Conservation (phyloP, 257 asterid genomes). For the Jacaranda copaia region DNA sequence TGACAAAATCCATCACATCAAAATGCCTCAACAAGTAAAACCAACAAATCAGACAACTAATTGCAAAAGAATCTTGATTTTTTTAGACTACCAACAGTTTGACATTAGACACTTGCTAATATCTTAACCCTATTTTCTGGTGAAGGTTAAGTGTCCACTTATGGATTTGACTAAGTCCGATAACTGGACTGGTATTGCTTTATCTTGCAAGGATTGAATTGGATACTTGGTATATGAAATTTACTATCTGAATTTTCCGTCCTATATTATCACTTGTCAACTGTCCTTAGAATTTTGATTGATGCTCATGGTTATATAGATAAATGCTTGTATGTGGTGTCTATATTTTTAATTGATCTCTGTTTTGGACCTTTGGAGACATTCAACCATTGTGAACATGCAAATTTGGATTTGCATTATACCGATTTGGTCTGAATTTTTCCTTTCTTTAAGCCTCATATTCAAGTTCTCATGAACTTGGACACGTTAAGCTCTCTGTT, state of each 20-base stretch:
- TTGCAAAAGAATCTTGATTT: too few species aligned
- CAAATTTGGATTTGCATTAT: not conserved
- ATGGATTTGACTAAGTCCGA: too few species aligned
- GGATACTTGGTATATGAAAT: too few species aligned
- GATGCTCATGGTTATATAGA: not conserved
- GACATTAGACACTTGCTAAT: too few species aligned
- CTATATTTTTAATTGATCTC: not conserved
- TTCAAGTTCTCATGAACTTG: conserved; percentile 17
- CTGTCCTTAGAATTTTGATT: not conserved
- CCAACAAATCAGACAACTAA: not conserved
- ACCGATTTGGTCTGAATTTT: not conserved
- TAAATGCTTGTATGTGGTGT: conserved; percentile 3
- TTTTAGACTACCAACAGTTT: too few species aligned
- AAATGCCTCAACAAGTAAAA: conserved; percentile 3
- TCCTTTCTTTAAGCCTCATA: not conserved
- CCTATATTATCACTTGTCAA: too few species aligned
- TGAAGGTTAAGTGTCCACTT: too few species aligned
- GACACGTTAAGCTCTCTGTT: conserved; percentile 33
- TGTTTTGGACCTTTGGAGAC: not conserved
- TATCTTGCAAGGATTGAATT: too few species aligned
- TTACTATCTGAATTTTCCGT: too few species aligned
- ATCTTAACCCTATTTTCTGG: too few species aligned
- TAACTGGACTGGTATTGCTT: too few species aligned
- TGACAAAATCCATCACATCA: not conserved
- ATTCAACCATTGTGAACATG: not conserved